A percentile compares a stretch with the other conserved stretches of the same genome.
Evolutionary conservation across 345 rosid species (phyloP).

Genomic region (Eucalyptus pauciflora): DNA sequence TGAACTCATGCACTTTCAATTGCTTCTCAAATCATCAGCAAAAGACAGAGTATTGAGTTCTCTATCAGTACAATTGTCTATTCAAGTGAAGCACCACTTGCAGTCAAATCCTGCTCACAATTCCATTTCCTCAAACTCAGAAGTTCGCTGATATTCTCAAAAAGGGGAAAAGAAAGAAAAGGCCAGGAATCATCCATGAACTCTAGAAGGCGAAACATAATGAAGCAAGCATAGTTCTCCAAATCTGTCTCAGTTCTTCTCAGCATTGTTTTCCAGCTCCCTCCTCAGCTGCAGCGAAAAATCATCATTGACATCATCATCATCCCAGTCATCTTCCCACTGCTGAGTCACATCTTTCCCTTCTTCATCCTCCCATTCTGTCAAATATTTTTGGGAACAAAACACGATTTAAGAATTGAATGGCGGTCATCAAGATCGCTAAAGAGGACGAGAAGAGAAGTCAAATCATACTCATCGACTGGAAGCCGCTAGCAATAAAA

Average conservation of each 20-base stretch:
- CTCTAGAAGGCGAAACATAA: not conserved
- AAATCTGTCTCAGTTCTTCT: slow-evolving; percentile 28
- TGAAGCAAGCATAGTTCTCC: not conserved
- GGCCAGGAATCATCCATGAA: not conserved
- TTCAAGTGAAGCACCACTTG: not conserved
- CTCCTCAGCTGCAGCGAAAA: slow-evolving; percentile 81
- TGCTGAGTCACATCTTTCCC: slow-evolving; percentile 69
- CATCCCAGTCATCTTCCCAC: slow-evolving; percentile 99
- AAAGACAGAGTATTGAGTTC: not conserved
- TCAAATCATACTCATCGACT: not conserved
- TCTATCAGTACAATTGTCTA: not conserved
- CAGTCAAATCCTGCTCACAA: not conserved
- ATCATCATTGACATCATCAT: slow-evolving; percentile 84
- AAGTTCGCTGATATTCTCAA: not conserved
- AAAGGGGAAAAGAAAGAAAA: not conserved
- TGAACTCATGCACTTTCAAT: not conserved
- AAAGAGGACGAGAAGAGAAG: not conserved
- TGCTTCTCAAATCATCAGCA: not conserved
- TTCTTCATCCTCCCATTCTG: slow-evolving; percentile 79
- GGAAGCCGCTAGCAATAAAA: not conserved
- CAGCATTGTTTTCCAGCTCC: slow-evolving; percentile 53
- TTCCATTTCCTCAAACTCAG: not conserved
- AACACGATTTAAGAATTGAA: not conserved
- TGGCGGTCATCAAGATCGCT: not conserved
- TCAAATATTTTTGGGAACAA: not conserved